A percentile compares a stretch with the other conserved stretches of the same genome.
phyloP scores from a whole-genome alignment of 768 basidiomycete species.

The Amanita pseudoporphyria region DNA sequence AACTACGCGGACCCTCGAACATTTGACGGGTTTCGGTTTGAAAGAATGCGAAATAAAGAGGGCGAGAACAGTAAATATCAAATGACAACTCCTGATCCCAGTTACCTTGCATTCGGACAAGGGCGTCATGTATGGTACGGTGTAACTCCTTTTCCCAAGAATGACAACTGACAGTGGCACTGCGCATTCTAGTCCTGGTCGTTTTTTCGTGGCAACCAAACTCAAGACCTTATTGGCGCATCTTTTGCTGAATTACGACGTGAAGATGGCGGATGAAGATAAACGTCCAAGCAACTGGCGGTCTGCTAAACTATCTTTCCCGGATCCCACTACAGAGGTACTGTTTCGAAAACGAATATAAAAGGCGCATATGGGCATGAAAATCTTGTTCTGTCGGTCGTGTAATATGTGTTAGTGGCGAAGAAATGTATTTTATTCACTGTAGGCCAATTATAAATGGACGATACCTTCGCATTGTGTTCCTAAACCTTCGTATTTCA shows the following conservation, averaged over 20 bases:
- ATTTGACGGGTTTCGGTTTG: constrained; percentile 35
- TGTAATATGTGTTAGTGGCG: no score
- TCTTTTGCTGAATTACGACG: constrained; percentile 24
- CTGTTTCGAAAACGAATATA: constrained; percentile 23
- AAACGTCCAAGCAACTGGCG: constrained; percentile 8
- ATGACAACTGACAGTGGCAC: neutral
- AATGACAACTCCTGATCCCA: constrained; percentile 16
- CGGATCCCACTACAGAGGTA: constrained; percentile 23
- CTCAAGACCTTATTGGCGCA: constrained; percentile 23
- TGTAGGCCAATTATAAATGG: no score
- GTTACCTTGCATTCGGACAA: constrained; percentile 24
- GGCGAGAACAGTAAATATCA: constrained; percentile 21
- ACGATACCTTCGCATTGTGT: no score
- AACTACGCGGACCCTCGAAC: constrained; percentile 23
- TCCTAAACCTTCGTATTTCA: no score
- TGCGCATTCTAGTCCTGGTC: constrained; percentile 16
- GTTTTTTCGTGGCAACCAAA: constrained; percentile 27
- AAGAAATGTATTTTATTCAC: no score
- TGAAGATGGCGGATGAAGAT: constrained; percentile 19
- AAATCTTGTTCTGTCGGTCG: no score
- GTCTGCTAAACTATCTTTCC: constrained; percentile 11
- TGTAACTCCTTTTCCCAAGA: neutral
- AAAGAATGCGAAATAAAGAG: constrained; percentile 18
- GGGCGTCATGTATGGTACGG: constrained; percentile 16
- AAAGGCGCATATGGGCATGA: no score